Conservation (phyloP, 768 basidiomycete species). For the Strobilomyces dryophilus region DNA sequence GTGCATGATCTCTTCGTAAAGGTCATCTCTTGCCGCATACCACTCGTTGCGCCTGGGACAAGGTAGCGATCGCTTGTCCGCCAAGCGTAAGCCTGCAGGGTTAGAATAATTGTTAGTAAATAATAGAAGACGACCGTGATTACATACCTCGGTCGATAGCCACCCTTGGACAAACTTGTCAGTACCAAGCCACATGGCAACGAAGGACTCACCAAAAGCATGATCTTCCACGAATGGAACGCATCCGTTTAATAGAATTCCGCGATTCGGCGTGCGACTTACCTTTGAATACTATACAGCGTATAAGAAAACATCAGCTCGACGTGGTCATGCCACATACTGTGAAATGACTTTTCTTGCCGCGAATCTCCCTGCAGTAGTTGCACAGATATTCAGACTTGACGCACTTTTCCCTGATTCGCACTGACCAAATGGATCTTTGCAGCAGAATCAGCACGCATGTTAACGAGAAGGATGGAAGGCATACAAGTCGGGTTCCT, state of each 20-base stretch:
- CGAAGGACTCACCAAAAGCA: slow-evolving; percentile 70
- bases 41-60: slow-evolving; percentile 70
- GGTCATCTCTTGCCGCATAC: slow-evolving; percentile 67
- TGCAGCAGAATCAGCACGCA: slow-evolving; percentile 1
- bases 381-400: slow-evolving; percentile 21
- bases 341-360: slow-evolving; percentile 80
- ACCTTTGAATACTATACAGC: slow-evolving; percentile 72
- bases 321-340: slow-evolving; percentile 38
- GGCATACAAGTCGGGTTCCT: slow-evolving; percentile 77
- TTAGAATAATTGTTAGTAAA: not conserved
- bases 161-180: slow-evolving; percentile 54
- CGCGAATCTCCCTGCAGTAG: slow-evolving; percentile 78
- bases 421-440: slow-evolving; percentile 78
- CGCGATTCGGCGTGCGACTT: slow-evolving; percentile 12
- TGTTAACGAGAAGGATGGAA: not conserved
- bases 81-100: slow-evolving; percentile 68
- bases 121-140: not conserved
- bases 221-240: slow-evolving; percentile 47
- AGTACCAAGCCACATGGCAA: not conserved
- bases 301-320: slow-evolving; percentile 1
- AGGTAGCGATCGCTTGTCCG: slow-evolving; percentile 92
- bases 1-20: slow-evolving; percentile 93
- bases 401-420: slow-evolving; percentile 23
- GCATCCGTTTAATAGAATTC: slow-evolving; percentile 5
- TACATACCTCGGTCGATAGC: slow-evolving; percentile 80